Evolutionary conservation across 2,329 filamentous ascomycete species (phyloP), one percentile per base, ranked within the genome.

Genomic region (Claviceps sp.): DNA sequence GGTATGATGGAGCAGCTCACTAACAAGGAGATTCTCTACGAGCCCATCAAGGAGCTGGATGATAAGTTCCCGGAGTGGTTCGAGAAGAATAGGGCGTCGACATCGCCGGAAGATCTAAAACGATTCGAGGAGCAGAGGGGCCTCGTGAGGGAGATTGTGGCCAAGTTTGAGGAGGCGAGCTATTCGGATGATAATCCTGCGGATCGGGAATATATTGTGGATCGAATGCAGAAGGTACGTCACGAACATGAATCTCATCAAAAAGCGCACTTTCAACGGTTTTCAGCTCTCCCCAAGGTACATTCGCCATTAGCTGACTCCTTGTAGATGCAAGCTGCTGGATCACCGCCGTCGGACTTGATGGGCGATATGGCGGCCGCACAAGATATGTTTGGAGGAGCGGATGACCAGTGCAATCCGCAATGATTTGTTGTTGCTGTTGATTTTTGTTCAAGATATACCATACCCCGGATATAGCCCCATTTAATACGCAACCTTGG

Each of bases 1-100:
- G 87, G 86, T 51, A 95, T 97, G 88, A 97, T 98, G 91, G 88
- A 97, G 70, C 90, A 98, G 68, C 77, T 98, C 56, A 97, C 93
- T 3, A 95, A 95, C 68, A 97, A 95, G 73, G 93, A 97, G 60
- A 96, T 98, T 56, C 71, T 98, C 49, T 97, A 97, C 65, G 91
- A 98, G 71, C 93, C 93, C 2, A 96, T 98, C 89, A 95, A 95
- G 72, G 93, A 98, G 70, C 73, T 98, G 47, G 73, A 95, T 66
- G 85, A 88, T 50, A 97, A 96, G 68, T 98, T 93, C 63, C 91
- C 90, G 0, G 81, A 71, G 2, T 98, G 93, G 91, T 76, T 98
- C 65, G 78, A 79, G 61, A 84, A 86, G 69, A 91, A 96, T 66
- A 74, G 75, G 59, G 77, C 71, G 42, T 81, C 73, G 24, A 82